Evolutionary conservation across 208 protist species (phyloP).

Genomic region (Trypanosomatidae sp.): DNA sequence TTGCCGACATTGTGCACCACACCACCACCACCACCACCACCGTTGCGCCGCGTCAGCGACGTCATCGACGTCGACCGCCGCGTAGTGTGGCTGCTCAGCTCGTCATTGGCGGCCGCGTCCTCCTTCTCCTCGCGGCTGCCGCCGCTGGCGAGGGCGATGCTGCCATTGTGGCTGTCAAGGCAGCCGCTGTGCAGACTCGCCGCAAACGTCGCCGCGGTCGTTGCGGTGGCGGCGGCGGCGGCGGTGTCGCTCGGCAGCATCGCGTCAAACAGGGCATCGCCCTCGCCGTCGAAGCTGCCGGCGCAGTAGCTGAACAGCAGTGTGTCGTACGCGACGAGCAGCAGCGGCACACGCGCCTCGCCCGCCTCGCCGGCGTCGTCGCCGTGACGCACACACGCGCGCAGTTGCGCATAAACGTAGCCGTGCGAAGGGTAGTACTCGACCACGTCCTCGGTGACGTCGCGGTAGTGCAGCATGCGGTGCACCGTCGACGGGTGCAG

Average conservation of each 20-base stretch:
- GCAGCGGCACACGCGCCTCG: constrained; percentile 4
- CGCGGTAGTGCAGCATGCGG: constrained; percentile 4
- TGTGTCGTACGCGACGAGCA: constrained; percentile 12
- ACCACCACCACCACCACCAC: too few relatives aligned
- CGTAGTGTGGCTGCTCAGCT: too few relatives aligned
- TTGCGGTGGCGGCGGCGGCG: too few relatives aligned
- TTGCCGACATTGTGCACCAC: constrained; percentile 14
- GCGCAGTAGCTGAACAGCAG: constrained; percentile 14
- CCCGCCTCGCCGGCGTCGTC: background rate
- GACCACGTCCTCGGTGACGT: constrained; percentile 9
- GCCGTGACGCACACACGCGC: constrained; percentile 6
- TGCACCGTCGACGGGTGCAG: constrained; percentile 20
- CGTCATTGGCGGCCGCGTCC: too few relatives aligned
- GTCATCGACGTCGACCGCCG: background rate
- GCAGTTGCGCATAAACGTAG: constrained; percentile 24
- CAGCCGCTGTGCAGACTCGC: too few relatives aligned
- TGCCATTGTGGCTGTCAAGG: constrained; percentile 1
- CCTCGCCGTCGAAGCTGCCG: constrained; percentile 16
- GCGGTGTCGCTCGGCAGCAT: too few relatives aligned
- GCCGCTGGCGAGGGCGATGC: too few relatives aligned
- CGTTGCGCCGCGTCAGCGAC: background rate
- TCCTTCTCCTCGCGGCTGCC: too few relatives aligned
- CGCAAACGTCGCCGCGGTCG: too few relatives aligned
- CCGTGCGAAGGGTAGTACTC: constrained; percentile 45
- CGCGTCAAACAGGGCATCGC: constrained; percentile 6